Evolutionary conservation across 441 rosid genomes (phyloP).

Genomic region (Gossypium gossypioides): DNA sequence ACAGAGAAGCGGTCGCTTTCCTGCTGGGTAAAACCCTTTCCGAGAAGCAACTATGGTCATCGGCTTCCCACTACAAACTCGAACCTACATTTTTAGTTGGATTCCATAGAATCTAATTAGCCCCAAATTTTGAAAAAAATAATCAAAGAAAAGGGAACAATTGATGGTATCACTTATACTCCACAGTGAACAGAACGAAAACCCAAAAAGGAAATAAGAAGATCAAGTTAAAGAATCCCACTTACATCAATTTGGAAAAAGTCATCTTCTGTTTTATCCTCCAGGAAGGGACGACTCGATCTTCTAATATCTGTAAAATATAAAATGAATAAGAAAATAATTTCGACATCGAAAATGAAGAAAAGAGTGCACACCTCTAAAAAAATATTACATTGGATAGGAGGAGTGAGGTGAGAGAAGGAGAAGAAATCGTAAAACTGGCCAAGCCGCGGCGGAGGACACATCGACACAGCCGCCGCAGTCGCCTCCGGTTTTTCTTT

Average conservation of each 20-base stretch:
- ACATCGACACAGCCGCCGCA: constrained; percentile 31
- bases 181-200: neutral
- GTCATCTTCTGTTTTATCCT: constrained; percentile 73
- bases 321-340: neutral
- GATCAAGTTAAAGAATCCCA: neutral
- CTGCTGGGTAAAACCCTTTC: constrained; percentile 60
- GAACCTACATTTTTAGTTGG: constrained; percentile 31
- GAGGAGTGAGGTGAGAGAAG: constrained; percentile 54
- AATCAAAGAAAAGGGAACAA: neutral
- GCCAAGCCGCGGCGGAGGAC: constrained; percentile 62
- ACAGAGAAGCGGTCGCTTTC: constrained; percentile 46
- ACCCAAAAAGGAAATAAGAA: neutral
- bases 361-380: neutral
- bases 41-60: constrained; percentile 51
- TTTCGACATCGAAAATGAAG: neutral
- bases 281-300: constrained; percentile 66
- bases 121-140: neutral
- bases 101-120: constrained; percentile 3
- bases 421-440: constrained; percentile 71
- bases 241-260: constrained; percentile 82
- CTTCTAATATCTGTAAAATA: constrained; percentile 63
- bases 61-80: constrained; percentile 70
- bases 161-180: neutral
- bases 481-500: constrained; percentile 29
- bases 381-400: constrained; percentile 42